A percentile compares a stretch with the other conserved stretches of the same genome.
phyloP scores from a whole-genome alignment of 2,329 filamentous ascomycete species.

The Teratosphaeria nubilosa region DNA sequence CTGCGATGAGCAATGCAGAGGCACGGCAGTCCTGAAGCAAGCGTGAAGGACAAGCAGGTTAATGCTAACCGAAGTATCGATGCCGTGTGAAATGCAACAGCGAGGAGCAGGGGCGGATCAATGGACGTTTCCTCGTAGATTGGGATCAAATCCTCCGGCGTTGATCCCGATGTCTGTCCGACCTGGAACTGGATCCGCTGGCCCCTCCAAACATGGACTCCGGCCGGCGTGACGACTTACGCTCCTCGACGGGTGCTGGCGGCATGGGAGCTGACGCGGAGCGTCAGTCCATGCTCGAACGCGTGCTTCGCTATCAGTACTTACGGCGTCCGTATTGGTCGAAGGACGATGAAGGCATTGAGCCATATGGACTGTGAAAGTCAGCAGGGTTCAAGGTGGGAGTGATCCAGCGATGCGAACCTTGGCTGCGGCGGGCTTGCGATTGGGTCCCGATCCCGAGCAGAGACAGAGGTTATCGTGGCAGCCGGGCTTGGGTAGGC shows the following conservation, averaged over 20 bases:
- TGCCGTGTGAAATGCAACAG: neutral
- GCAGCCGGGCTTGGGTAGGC: slow-evolving; percentile 26
- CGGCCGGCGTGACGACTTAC: neutral
- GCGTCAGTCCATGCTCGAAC: slow-evolving; percentile 14
- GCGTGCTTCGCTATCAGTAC: slow-evolving; percentile 13
- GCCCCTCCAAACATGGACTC: neutral
- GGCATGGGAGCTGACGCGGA: slow-evolving; percentile 12
- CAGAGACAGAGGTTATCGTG: slow-evolving; percentile 20
- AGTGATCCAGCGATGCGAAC: slow-evolving; percentile 16
- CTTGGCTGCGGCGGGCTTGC: slow-evolving; percentile 20
- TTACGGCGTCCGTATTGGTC: slow-evolving; percentile 26
- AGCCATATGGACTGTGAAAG: slow-evolving; percentile 18
- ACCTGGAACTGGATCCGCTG: neutral
- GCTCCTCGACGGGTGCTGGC: neutral
- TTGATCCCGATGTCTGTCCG: neutral
- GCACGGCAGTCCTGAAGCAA: neutral
- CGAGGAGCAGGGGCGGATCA: neutral
- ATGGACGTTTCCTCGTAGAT: neutral
- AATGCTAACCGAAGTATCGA: neutral
- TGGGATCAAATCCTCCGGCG: neutral
- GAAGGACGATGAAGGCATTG: slow-evolving; percentile 15
- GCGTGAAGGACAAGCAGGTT: neutral
- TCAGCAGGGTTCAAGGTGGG: slow-evolving; percentile 12
- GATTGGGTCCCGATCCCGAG: slow-evolving; percentile 20
- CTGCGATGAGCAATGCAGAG: neutral